A percentile compares a stretch with the other conserved stretches of the same genome.
phyloP scores from a whole-genome alignment of 257 asterid species.

The Solanum lignicaule region DNA sequence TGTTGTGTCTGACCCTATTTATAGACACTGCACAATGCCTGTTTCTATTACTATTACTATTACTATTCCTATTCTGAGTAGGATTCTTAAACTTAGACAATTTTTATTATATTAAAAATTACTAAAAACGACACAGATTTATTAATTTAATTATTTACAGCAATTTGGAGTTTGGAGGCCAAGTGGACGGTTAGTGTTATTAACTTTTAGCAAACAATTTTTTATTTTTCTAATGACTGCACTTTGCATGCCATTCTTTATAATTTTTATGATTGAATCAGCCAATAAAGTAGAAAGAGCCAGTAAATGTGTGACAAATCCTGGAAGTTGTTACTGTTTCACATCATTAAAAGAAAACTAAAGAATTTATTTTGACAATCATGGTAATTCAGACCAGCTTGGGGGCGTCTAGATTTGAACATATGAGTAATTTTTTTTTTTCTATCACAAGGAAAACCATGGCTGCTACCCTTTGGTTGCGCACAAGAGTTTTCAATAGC shows the following conservation, averaged over 20 bases:
- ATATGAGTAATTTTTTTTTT: neutral
- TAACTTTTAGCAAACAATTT: neutral
- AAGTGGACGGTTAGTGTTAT: neutral
- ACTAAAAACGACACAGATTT: neutral
- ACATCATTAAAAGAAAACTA: neutral
- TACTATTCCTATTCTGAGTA: neutral
- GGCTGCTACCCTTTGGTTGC: rapidly evolving
- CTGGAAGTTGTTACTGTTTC: neutral
- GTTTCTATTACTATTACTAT: too few relatives aligned
- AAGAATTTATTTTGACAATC: neutral
- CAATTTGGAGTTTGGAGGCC: neutral
- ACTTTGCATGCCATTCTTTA: neutral
- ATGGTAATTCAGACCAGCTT: neutral
- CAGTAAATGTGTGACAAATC: neutral
- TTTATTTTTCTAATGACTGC: neutral
- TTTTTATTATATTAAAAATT: too few relatives aligned
- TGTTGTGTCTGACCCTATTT: neutral
- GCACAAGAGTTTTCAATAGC: too few relatives aligned
- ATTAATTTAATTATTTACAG: neutral
- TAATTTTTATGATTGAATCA: neutral
- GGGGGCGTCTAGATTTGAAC: neutral
- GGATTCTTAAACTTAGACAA: neutral
- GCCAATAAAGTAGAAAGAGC: neutral
- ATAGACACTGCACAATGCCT: neutral
- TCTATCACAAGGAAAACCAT: too few relatives aligned